Conservation (phyloP, 441 rosid species). For the Isatis lusitanica region DNA sequence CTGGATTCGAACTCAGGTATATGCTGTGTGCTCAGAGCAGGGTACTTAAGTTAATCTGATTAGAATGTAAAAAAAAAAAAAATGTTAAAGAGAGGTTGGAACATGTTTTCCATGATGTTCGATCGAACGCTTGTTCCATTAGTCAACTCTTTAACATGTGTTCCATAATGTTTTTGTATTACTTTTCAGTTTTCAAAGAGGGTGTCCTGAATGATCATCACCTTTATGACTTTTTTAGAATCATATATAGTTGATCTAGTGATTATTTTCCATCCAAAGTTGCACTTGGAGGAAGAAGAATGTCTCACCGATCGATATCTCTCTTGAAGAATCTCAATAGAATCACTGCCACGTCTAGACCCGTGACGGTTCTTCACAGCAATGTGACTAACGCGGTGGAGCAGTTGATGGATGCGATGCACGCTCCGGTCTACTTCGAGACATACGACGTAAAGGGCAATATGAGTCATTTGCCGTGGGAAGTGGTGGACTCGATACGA, state of each 20-base stretch:
- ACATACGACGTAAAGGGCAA: slow-evolving; percentile 64
- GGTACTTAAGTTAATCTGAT: not conserved
- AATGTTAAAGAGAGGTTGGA: not conserved
- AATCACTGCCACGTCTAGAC: slow-evolving; percentile 32
- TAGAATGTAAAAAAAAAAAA: not conserved
- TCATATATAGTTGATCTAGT: not conserved
- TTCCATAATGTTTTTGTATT: not conserved
- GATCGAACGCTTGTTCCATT: not conserved
- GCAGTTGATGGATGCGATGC: slow-evolving; percentile 80
- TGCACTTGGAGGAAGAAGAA: not conserved
- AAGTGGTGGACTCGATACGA: slow-evolving; percentile 65
- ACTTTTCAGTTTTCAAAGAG: not conserved
- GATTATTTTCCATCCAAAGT: not conserved
- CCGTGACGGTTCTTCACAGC: slow-evolving; percentile 69
- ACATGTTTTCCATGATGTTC: slow-evolving; percentile 9
- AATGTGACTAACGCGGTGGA: slow-evolving; percentile 71
- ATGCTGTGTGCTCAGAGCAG: not conserved
- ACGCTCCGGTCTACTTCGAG: slow-evolving; percentile 79
- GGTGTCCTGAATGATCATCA: not conserved
- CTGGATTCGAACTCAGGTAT: too few relatives aligned
- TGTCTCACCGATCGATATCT: slow-evolving; percentile 26
- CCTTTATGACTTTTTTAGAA: not conserved
- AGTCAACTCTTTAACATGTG: slow-evolving; percentile 4
- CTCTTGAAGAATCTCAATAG: slow-evolving; percentile 21
- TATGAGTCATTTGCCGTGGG: slow-evolving; percentile 65